Base-by-base conservation (phyloP, 345 rosid genomes). In the Cardamine resedifolia region DNA sequence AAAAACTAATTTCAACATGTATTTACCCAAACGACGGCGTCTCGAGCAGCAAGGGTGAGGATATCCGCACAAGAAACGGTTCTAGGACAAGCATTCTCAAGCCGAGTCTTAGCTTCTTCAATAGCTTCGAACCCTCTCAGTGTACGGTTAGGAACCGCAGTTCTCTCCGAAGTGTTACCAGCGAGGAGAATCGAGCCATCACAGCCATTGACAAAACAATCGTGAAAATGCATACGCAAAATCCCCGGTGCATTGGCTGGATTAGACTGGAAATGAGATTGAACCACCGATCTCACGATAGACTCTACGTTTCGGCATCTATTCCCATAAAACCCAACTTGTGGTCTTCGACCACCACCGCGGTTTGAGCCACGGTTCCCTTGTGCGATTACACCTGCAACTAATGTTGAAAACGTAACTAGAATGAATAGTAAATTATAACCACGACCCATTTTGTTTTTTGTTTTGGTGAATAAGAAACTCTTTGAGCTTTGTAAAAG, bases 21-120 rank as follows among this genome's bases (percentile, higher is more conserved):
- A n/a, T 7, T 14, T 81, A 84, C 85, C 80, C 73, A 30, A 75
- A 77, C 80, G 12, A 84, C 83, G 28, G 67, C 68, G 18, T 84
- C 87, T 19, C 82, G 82, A 24, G 85, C 77, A 16, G 85, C 83
- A 50, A 84, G 80, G 3, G 85, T 68, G 57, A 84, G 85, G 56
- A 84, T 81, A 61, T 84, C 87, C 33, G 85, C 83, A 38, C 87
- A 84, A 28, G 87, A 84, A 59, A 84, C 87, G 11, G 66, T 66
- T 14, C 68, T 27, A 51, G 82, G 87, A 41, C 87, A 84, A 6
- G 10, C 73, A 28, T 6, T 31, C 69, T 84, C 87, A 33, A 80
- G 81, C 56, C 52, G 51, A 39, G 72, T 6, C 61, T 77, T 80
- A 33, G 81, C 83, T 15, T 80, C 81, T 7, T 77, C 83, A 51